A percentile compares a stretch with the other conserved stretches of the same genome.
phyloP scores from a whole-genome alignment of 352 stramenopile genomes.

The Globisporangium recalcitrans region DNA sequence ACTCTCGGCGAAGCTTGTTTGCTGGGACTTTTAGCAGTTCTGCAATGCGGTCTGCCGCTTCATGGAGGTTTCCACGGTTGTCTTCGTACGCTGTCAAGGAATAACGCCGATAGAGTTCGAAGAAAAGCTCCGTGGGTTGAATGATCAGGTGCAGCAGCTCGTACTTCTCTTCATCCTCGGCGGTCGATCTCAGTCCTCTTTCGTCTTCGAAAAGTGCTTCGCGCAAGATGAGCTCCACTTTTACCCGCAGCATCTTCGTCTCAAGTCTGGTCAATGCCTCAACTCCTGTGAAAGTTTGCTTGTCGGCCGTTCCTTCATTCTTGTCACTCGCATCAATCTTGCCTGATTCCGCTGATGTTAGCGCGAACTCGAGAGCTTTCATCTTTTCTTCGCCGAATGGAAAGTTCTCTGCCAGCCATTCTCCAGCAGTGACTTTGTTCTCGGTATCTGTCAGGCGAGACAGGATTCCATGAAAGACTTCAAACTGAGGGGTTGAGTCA shows the following conservation, averaged over 20 bases:
- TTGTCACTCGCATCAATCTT: conserved; percentile 10
- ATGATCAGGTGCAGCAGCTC: conserved; percentile 28
- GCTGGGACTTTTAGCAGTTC: conserved; percentile 24
- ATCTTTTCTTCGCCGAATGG: conserved; percentile 34
- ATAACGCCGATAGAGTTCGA: conserved; percentile 41
- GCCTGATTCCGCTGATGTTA: conserved; percentile 12
- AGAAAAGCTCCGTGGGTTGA: conserved; percentile 34
- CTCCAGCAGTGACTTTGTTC: conserved; percentile 39
- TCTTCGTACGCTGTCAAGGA: conserved; percentile 27
- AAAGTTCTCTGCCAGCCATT: conserved; percentile 53
- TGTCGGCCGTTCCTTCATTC: conserved; percentile 5
- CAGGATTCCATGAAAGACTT: conserved; percentile 27
- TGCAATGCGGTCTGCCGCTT: conserved; percentile 27
- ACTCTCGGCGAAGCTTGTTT: conserved; percentile 27
- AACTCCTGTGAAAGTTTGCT: conserved; percentile 32
- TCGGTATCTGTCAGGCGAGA: conserved; percentile 30
- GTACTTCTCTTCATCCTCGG: conserved; percentile 14
- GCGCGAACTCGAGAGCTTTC: conserved; percentile 40
- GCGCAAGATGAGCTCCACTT: conserved; percentile 33
- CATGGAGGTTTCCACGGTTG: conserved; percentile 24
- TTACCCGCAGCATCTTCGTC: conserved; percentile 33
- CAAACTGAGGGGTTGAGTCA: conserved; percentile 15
- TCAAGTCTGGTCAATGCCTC: conserved; percentile 31
- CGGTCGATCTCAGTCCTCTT: conserved; percentile 9
- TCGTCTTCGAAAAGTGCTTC: conserved; percentile 17